Evolutionary conservation across 1,284 basidiomycete species (phyloP).

Genomic region (Sanghuangporus baumii): DNA sequence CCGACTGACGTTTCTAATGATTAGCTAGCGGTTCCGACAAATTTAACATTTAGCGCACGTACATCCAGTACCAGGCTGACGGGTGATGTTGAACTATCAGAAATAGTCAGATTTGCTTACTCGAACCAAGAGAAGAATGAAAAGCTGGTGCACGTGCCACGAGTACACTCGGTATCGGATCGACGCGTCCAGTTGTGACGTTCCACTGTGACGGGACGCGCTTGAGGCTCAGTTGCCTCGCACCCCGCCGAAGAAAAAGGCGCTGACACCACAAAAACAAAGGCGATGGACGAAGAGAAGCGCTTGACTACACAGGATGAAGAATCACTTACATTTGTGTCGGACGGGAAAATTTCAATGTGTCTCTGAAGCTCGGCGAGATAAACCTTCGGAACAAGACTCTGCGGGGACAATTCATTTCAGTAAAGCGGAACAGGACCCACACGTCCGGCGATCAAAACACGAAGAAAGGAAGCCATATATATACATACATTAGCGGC

Average conservation of each 20-base stretch:
- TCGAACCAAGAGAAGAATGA: neutral
- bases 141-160: neutral
- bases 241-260: neutral
- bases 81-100: slow-evolving; percentile 21
- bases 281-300: neutral
- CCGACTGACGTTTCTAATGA: slow-evolving; percentile 32
- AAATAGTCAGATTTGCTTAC: neutral
- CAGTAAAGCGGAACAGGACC: neutral
- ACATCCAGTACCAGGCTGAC: slow-evolving; percentile 38
- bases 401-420: neutral
- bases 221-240: neutral
- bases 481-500: slow-evolving; percentile 19
- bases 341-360: slow-evolving; percentile 11
- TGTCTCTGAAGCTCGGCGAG: slow-evolving; percentile 17
- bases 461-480: neutral
- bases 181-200: neutral
- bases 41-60: slow-evolving; percentile 21
- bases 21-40: slow-evolving; percentile 2
- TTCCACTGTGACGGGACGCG: neutral
- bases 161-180: neutral
- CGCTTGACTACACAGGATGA: neutral
- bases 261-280: neutral
- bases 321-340: slow-evolving; percentile 12
- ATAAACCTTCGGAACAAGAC: slow-evolving; percentile 12
- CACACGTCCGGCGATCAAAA: neutral